Evolutionary conservation across 1,139 yeast species (phyloP).

Genomic region (Meyerozyma elateridarum): DNA sequence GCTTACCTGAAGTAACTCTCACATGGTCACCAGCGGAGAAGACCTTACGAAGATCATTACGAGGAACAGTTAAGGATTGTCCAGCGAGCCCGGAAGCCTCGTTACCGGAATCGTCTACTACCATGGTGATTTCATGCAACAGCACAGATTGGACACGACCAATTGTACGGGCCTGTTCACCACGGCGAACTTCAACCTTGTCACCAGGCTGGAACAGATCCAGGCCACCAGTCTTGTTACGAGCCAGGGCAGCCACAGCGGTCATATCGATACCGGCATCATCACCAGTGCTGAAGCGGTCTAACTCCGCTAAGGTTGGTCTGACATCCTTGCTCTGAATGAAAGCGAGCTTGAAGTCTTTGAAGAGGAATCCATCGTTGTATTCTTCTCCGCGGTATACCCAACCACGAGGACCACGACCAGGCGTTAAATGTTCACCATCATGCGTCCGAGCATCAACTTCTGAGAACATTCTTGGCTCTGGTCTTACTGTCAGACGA

Average conservation of each 20-base stretch:
- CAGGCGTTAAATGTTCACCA: constrained; percentile 56
- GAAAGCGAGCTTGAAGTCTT: constrained; percentile 80
- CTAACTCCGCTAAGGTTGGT: constrained; percentile 86
- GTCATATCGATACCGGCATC: constrained; percentile 80
- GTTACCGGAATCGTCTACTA: constrained; percentile 50
- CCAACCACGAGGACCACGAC: constrained; percentile 72
- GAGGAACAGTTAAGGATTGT: constrained; percentile 64
- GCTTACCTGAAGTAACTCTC: constrained; percentile 86
- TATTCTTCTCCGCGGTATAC: constrained; percentile 85
- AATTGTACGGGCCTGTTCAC: constrained; percentile 87
- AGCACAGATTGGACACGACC: constrained; percentile 75
- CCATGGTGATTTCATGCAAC: constrained; percentile 57
- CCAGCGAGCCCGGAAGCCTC: constrained; percentile 42
- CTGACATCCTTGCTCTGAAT: constrained; percentile 79
- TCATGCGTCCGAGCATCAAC: constrained; percentile 56
- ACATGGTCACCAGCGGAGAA: constrained; percentile 94
- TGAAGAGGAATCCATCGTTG: constrained; percentile 79
- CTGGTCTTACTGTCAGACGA: constrained; percentile 64
- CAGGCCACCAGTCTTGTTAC: constrained; percentile 38
- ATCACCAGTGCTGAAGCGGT: constrained; percentile 68
- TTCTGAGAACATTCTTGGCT: constrained; percentile 79
- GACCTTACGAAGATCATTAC: constrained; percentile 74
- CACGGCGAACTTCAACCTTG: constrained; percentile 83
- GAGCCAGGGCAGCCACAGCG: constrained; percentile 73
- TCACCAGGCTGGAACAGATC: constrained; percentile 98